Evolutionary conservation across 768 basidiomycete species (phyloP).

Genomic region (Lactarius quietus): DNA sequence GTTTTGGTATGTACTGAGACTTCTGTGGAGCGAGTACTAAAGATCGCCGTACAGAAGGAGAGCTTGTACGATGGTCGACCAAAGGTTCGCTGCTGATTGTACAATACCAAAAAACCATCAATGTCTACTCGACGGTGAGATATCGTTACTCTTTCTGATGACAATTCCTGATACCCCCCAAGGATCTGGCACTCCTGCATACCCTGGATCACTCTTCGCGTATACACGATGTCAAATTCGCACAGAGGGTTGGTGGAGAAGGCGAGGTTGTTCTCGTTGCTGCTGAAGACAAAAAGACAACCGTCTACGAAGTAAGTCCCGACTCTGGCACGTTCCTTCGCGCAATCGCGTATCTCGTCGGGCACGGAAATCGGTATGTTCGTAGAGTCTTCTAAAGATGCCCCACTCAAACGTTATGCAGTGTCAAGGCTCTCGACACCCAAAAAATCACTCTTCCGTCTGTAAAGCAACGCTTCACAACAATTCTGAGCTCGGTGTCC

Average conservation of each 20-base stretch:
- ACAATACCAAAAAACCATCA: slow-evolving; percentile 68
- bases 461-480: slow-evolving; percentile 43
- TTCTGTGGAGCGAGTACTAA: no score
- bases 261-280: slow-evolving; percentile 76
- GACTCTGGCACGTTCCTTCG: slow-evolving; percentile 46
- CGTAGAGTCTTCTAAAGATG: background rate
- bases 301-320: slow-evolving; percentile 63
- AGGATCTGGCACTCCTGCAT: slow-evolving; percentile 79
- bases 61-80: slow-evolving; percentile 85
- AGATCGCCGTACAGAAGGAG: slow-evolving; percentile 60
- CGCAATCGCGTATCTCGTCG: slow-evolving; percentile 68
- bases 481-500: slow-evolving; percentile 71
- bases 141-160: background rate
- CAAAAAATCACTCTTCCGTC: slow-evolving; percentile 56
- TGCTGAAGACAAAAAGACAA: slow-evolving; percentile 86
- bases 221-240: slow-evolving; percentile 82
- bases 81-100: slow-evolving; percentile 78
- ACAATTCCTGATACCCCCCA: slow-evolving; percentile 7
- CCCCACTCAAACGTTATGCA: slow-evolving; percentile 31
- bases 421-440: slow-evolving; percentile 78
- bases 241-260: slow-evolving; percentile 49
- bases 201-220: slow-evolving; percentile 75
- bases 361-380: slow-evolving; percentile 82
- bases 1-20: slow-evolving; percentile 59
- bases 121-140: slow-evolving; percentile 77